These are phyloP conservation scores for Beauveria bassiana DNA, from an alignment of 2,329 filamentous ascomycete genomes.

Conservation along the genomic window DNA sequence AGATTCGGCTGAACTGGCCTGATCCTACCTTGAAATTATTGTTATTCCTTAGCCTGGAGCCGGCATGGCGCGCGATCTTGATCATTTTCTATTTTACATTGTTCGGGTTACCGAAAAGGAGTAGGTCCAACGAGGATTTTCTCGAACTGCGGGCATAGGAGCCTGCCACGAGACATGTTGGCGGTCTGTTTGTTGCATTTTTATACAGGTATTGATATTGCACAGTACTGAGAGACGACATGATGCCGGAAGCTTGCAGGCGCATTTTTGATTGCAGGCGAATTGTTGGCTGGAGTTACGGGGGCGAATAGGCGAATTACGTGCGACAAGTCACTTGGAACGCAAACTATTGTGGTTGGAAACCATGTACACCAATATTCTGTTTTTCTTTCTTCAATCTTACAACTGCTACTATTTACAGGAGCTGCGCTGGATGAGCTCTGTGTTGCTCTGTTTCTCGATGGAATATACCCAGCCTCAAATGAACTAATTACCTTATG, in stretches of 20 bases:
- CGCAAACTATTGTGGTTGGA: background rate
- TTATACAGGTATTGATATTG: background rate
- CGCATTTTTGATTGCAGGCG: too few relatives aligned
- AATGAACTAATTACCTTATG: background rate
- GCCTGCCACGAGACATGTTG: background rate
- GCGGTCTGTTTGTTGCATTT: background rate
- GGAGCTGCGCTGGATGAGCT: background rate
- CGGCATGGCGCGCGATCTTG: background rate
- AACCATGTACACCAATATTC: constrained; percentile 1
- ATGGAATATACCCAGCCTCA: background rate
- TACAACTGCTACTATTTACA: background rate
- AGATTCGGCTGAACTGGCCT: background rate
- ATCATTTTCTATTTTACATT: background rate
- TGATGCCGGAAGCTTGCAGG: background rate
- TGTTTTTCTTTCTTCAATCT: background rate
- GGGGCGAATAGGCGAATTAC: background rate
- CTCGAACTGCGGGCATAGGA: background rate
- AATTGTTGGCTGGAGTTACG: background rate
- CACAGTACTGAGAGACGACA: background rate
- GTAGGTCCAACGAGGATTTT: background rate
- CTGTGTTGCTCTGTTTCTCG: background rate
- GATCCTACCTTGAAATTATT: background rate
- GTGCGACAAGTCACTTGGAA: background rate
- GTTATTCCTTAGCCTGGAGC: background rate
- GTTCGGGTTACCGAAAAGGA: background rate